These are phyloP conservation scores for Phlebiopsis flavidoalba DNA, from an alignment of 768 basidiomycete genomes.

Conservation along the genomic window DNA sequence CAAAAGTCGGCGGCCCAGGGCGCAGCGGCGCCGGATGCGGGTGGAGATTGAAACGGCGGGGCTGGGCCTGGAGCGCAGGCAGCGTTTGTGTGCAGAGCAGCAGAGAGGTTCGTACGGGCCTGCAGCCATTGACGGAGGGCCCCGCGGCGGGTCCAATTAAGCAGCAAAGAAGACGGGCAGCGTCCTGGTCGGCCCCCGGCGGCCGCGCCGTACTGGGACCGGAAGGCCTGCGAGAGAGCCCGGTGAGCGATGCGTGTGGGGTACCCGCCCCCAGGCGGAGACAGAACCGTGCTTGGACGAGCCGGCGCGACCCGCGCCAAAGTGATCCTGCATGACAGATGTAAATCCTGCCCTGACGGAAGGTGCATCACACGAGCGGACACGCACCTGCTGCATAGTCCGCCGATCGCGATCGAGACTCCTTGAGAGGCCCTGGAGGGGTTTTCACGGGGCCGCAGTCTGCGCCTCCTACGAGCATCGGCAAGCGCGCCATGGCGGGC, in stretches of 20 bases:
- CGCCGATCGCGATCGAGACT: constrained; percentile 76
- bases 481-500: constrained; percentile 61
- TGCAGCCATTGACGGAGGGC: constrained; percentile 26
- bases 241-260: not conserved
- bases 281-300: constrained; percentile 60
- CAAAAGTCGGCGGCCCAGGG: constrained; percentile 67
- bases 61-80: constrained; percentile 26
- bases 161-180: constrained; percentile 51
- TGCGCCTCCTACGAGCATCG: constrained; percentile 69
- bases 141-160: constrained; percentile 19
- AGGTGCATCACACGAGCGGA: not conserved
- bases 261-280: not conserved
- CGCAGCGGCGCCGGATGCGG: constrained; percentile 20
- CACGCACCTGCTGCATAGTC: constrained; percentile 65
- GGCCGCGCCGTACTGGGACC: constrained; percentile 41
- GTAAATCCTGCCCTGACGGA: not conserved
- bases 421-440: constrained; percentile 77
- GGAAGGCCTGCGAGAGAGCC: constrained; percentile 46
- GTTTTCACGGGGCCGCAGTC: constrained; percentile 87
- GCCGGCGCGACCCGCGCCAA: constrained; percentile 53
- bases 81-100: constrained; percentile 47
- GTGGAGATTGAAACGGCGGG: constrained; percentile 15
- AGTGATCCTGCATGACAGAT: constrained; percentile 52
- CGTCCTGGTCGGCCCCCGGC: constrained; percentile 54
- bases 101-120: constrained; percentile 55